These are phyloP conservation scores for Podospora pseudocomata DNA, from an alignment of 495 filamentous ascomycete genomes.

Conservation along the genomic window DNA sequence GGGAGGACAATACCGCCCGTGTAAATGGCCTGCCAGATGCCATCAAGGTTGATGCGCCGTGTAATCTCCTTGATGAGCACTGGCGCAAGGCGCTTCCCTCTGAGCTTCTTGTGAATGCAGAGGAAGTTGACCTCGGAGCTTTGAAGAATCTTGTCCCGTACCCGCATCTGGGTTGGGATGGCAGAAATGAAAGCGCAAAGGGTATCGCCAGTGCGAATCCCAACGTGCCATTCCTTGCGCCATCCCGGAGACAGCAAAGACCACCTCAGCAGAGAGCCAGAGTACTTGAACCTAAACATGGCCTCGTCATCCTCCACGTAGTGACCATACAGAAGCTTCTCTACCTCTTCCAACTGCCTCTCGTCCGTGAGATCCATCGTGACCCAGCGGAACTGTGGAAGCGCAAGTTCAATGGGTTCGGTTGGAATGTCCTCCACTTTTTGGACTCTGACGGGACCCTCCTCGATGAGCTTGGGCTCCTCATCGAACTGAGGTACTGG, in stretches of 20 bases:
- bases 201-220: constrained; percentile 75
- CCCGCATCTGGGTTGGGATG: constrained; percentile 75
- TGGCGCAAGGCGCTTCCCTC: constrained; percentile 84
- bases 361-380: constrained; percentile 74
- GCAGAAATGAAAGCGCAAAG: constrained; percentile 94
- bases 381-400: constrained; percentile 89
- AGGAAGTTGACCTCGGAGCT: constrained; percentile 96
- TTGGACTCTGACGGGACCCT: constrained; percentile 58
- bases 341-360: constrained; percentile 69
- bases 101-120: constrained; percentile 95
- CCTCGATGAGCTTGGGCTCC: constrained; percentile 39
- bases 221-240: constrained; percentile 92
- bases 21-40: constrained; percentile 91
- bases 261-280: constrained; percentile 83
- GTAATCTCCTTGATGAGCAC: constrained; percentile 97
- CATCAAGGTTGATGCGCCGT: constrained; percentile 74
- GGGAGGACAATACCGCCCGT: constrained; percentile 88
- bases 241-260: constrained; percentile 93
- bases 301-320: constrained; percentile 96
- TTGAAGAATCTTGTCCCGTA: constrained; percentile 69
- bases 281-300: constrained; percentile 97
- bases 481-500: constrained; percentile 80
- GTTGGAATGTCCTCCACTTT: constrained; percentile 71
- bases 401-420: constrained; percentile 56
- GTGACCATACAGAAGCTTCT: constrained; percentile 81